Conservation (phyloP, 2,329 filamentous ascomycete genomes). For the Byssochlamys sp. region DNA sequence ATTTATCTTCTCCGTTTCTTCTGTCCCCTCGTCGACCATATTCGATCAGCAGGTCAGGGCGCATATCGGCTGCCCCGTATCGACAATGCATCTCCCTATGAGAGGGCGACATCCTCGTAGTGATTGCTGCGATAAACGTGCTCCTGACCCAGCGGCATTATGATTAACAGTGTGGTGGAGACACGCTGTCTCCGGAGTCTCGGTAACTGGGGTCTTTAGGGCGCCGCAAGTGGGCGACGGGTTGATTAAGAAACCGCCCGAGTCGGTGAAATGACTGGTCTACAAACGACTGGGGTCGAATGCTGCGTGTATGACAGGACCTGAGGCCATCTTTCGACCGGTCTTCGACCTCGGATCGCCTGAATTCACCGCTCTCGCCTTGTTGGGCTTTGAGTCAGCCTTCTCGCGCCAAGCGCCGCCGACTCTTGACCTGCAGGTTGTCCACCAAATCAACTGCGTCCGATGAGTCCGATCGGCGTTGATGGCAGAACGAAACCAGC, state of each 20-base stretch:
- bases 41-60: neutral
- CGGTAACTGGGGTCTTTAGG: neutral
- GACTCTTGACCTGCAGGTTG: neutral
- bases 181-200: neutral
- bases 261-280: slow-evolving; percentile 7
- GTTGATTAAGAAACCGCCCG: slow-evolving; percentile 2
- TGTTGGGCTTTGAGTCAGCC: neutral
- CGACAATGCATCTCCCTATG: neutral
- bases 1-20: neutral
- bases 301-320: slow-evolving; percentile 1
- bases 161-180: neutral
- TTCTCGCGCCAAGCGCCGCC: neutral
- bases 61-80: neutral
- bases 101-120: neutral
- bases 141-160: neutral
- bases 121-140: neutral
- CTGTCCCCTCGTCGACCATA: neutral
- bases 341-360: slow-evolving; percentile 2
- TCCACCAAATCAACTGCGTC: neutral
- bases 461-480: neutral
- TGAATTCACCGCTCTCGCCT: slow-evolving; percentile 16
- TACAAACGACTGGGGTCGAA: slow-evolving; percentile 8
- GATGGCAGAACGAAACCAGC: neutral
- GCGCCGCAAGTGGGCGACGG: slow-evolving; percentile 6
- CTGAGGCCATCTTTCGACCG: neutral